phyloP scores from a whole-genome alignment of 495 filamentous ascomycete genomes.

The Neurospora intermedia region DNA sequence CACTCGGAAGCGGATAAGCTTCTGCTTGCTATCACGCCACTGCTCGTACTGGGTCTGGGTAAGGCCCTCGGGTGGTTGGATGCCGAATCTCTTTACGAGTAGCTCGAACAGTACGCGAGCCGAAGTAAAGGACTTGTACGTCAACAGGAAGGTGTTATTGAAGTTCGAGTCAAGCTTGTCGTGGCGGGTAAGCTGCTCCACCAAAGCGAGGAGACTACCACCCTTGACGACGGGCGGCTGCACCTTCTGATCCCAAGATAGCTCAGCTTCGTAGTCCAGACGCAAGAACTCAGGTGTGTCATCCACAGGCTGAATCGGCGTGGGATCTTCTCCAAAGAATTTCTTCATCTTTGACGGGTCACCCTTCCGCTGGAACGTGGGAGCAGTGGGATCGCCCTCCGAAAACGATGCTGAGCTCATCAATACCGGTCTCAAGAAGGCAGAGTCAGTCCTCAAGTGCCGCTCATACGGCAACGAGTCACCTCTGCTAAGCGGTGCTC shows the following conservation, averaged over 20 bases:
- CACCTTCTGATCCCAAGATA: constrained; percentile 75
- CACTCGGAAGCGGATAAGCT: constrained; percentile 85
- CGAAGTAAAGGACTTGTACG: constrained; percentile 88
- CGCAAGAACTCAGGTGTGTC: constrained; percentile 74
- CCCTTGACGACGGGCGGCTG: constrained; percentile 67
- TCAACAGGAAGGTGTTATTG: constrained; percentile 95
- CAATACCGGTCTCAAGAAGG: constrained; percentile 26
- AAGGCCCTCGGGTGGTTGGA: constrained; percentile 84
- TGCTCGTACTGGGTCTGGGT: constrained; percentile 63
- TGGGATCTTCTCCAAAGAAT: constrained; percentile 75
- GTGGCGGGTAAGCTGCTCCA: constrained; percentile 93
- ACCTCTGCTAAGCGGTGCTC: constrained; percentile 30
- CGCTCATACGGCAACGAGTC: constrained; percentile 37
- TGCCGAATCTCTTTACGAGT: constrained; percentile 79
- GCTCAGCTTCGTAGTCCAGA: constrained; percentile 82
- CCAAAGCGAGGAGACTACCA: constrained; percentile 76
- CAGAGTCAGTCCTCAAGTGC: constrained; percentile 39
- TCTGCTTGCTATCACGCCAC: constrained; percentile 92
- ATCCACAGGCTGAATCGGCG: constrained; percentile 51
- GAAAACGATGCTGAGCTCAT: constrained; percentile 55
- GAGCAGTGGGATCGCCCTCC: constrained; percentile 46
- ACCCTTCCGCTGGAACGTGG: constrained; percentile 50
- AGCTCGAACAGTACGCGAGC: constrained; percentile 87
- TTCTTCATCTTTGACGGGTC: constrained; percentile 74
- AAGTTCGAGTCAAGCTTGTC: constrained; percentile 93